Percentiles rank a stretch among this genome's conserved stretches.
Evolutionary conservation across 1,139 yeast genomes (phyloP).

Genomic region (Sugiyamaella neomexicana): DNA sequence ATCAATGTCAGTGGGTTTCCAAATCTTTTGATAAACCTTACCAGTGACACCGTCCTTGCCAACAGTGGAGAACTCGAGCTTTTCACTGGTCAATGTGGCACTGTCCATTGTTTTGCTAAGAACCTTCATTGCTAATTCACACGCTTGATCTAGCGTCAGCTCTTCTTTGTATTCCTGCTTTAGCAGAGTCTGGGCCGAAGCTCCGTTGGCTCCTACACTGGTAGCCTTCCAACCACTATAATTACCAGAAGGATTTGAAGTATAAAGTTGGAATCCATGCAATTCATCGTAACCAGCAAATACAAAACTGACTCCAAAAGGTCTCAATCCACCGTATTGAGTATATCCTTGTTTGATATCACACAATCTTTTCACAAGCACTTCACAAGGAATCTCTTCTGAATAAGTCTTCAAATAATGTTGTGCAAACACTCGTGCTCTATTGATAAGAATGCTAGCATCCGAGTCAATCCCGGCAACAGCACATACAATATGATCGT

Average conservation of each 20-base stretch:
- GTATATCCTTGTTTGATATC: conserved; percentile 97
- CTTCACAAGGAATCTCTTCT: conserved; percentile 90
- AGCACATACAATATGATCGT: conserved; percentile 83
- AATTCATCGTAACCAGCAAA: conserved; percentile 95
- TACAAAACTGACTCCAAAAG: conserved; percentile 94
- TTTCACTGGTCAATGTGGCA: conserved; percentile 79
- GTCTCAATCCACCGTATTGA: conserved; percentile 97
- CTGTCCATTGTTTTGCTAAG: conserved; percentile 93
- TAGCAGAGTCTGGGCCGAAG: conserved; percentile 92
- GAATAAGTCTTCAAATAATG: conserved; percentile 78
- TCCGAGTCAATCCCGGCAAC: conserved; percentile 99
- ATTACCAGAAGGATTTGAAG: conserved; percentile 96
- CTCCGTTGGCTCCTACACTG: conserved; percentile 92
- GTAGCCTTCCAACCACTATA: conserved; percentile 99
- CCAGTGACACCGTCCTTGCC: conserved; percentile 48
- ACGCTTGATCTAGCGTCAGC: conserved; percentile 71
- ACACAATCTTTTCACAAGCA: conserved; percentile 83
- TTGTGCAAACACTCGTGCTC: conserved; percentile 86
- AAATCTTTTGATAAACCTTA: conserved; percentile 65
- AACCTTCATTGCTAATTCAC: conserved; percentile 86
- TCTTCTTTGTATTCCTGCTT: conserved; percentile 94
- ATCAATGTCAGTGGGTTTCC: conserved; percentile 79
- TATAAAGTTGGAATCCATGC: conserved; percentile 87
- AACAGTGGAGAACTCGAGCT: conserved; percentile 86
- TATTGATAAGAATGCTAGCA: conserved; percentile 86